Percentiles rank a stretch among this genome's conserved stretches.
Conservation (phyloP, 169 alveolate species). For the Eimeria maxima region DNA sequence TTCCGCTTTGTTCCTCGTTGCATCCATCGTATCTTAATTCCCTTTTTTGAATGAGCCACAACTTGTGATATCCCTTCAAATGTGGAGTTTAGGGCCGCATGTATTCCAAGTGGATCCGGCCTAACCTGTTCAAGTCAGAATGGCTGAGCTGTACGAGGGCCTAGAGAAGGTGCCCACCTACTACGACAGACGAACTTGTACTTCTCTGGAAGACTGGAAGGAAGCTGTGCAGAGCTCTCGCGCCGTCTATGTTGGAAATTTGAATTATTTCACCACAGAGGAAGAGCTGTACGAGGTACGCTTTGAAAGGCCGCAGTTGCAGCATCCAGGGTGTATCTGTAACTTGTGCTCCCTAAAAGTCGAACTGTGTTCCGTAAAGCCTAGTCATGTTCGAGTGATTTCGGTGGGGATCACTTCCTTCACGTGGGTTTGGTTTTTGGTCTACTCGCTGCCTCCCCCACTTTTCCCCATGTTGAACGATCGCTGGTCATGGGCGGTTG, state of each 20-base stretch:
- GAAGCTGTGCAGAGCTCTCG: constrained; percentile 90
- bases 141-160: constrained; percentile 81
- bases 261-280: constrained; percentile 94
- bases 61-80: not conserved
- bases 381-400: too few species aligned
- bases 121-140: not conserved
- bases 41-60: not conserved
- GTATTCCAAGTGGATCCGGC: too few species aligned
- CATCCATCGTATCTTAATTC: not conserved
- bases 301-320: not conserved
- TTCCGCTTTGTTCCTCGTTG: too few species aligned
- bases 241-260: constrained; percentile 96
- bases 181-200: constrained; percentile 75
- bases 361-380: too few species aligned
- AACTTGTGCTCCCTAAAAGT: not conserved
- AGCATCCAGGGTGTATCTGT: not conserved
- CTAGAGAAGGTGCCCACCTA: constrained; percentile 76
- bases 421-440: too few species aligned
- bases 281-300: constrained; percentile 90
- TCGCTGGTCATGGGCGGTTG: too few species aligned
- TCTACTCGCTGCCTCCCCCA: too few species aligned
- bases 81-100: not conserved
- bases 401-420: too few species aligned
- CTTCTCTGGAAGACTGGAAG: constrained; percentile 88
- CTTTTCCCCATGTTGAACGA: too few species aligned